Conservation (phyloP, 495 filamentous ascomycete genomes). For the Astrocystis sublimbata region DNA sequence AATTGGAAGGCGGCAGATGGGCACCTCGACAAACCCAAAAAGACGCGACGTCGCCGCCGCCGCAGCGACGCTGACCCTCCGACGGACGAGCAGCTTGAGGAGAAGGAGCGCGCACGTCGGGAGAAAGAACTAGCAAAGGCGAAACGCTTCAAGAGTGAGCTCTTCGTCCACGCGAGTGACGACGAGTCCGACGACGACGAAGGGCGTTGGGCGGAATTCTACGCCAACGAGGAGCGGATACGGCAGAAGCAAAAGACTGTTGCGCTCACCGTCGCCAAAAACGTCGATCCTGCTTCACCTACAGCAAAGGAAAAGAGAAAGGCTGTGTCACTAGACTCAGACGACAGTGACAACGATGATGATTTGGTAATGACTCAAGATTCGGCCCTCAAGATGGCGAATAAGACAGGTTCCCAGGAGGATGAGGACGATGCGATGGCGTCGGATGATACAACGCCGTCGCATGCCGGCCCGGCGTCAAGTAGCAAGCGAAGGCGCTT, state of each 20-base stretch:
- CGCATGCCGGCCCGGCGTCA: conserved; percentile 16
- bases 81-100: conserved; percentile 42
- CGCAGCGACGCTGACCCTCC: conserved; percentile 51
- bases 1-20: conserved; percentile 49
- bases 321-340: conserved; percentile 19
- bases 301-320: conserved; percentile 30
- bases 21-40: conserved; percentile 49
- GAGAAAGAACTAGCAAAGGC: conserved; percentile 63
- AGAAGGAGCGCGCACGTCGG: conserved; percentile 52
- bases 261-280: conserved; percentile 13
- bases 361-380: conserved; percentile 21
- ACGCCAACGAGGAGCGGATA: conserved; percentile 52
- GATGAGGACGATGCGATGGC: conserved; percentile 32
- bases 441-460: conserved; percentile 28
- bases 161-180: conserved; percentile 77
- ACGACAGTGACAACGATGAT: conserved; percentile 38
- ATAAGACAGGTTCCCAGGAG: conserved; percentile 23
- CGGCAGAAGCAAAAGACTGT: conserved; percentile 44
- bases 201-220: conserved; percentile 68
- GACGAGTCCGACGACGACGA: conserved; percentile 76
- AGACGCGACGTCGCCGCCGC: conserved; percentile 42
- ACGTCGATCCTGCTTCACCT: conserved; percentile 16
- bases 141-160: conserved; percentile 76
- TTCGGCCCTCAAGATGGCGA: conserved; percentile 18
- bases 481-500: conserved; percentile 29